Base-by-base conservation (phyloP, 2,329 filamentous ascomycete species). In the Orbilia oligospora region DNA sequence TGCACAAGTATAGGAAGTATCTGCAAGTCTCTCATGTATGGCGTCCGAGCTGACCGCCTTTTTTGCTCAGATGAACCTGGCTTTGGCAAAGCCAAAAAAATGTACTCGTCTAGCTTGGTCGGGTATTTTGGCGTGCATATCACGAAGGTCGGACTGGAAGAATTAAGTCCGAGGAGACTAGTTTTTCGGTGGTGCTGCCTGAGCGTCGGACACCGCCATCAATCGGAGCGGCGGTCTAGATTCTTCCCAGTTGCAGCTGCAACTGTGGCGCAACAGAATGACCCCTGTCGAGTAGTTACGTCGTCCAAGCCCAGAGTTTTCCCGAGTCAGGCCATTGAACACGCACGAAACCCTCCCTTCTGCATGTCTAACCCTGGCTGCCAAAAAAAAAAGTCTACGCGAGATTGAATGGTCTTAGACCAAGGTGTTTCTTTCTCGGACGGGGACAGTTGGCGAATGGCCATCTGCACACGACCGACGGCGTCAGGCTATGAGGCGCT, bases 1-100 rank as follows among this genome's bases (percentile, higher is more conserved):
- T 58, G 68, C 73, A 71, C 73, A 71, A 77, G 61, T 77, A 63
- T 61, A 71, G 73, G 53, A 77, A 63, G 73, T 77, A 71, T 69
- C 73, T 71, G 66, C 73, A 71, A 76, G 66, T 67, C 63, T 58
- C 58, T 73, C 61, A 73, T 73, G 70, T 66, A 77, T 71, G 73
- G 66, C 73, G 73, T 61, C 36, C 49, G 10, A 56, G 48, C 48
- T 49, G 61, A 48, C 58, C 58, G 58, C 58, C 36, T 64, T 56
- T 64, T 16, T 22, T 46, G 2, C 44, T 20, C 44, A 46, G 44
- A 55, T 22, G 55, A 76, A 75, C 71, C 71, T 58, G 71, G 71
- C 44, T 61, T 70, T 48, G 65, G 63, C 61, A 36, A 70, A 41
- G 27, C 18, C 61, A 38, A 66, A 38, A 44, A 49, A 30, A 16